These are phyloP conservation scores for Papiliotrema terrestris DNA, from an alignment of 1,284 basidiomycete species.

Conservation along the genomic window DNA sequence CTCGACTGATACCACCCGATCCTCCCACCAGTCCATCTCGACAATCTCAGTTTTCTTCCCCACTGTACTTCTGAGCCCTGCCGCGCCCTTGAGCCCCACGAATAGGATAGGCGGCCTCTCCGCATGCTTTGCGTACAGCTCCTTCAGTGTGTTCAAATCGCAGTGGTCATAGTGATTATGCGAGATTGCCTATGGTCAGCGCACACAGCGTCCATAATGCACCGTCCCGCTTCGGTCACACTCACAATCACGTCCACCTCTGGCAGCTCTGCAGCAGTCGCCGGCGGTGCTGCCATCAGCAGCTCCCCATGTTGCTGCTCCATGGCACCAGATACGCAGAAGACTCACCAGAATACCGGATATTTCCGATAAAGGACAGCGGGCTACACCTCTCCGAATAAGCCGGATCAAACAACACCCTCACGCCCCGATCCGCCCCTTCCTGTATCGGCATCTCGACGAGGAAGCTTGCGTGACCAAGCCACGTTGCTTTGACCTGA, in stretches of 20 bases:
- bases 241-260: slow-evolving; percentile 62
- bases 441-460: slow-evolving; percentile 57
- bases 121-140: slow-evolving; percentile 27
- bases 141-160: slow-evolving; percentile 57
- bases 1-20: slow-evolving; percentile 18
- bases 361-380: slow-evolving; percentile 56
- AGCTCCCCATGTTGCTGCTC: neutral
- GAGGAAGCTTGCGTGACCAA: slow-evolving; percentile 68
- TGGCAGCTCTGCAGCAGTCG: slow-evolving; percentile 60
- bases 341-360: slow-evolving; percentile 56
- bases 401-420: slow-evolving; percentile 70
- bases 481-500: slow-evolving; percentile 64
- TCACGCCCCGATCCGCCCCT: slow-evolving; percentile 51
- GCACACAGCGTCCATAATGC: neutral
- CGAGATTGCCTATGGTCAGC: slow-evolving; percentile 36
- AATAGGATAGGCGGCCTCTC: slow-evolving; percentile 59
- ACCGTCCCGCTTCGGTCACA: neutral
- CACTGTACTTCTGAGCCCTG: slow-evolving; percentile 49
- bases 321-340: no score
- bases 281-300: slow-evolving; percentile 54
- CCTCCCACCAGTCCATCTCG: slow-evolving; percentile 70
- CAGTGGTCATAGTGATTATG: slow-evolving; percentile 70
- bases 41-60: slow-evolving; percentile 51
- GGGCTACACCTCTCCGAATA: slow-evolving; percentile 64
- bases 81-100: slow-evolving; percentile 59